A percentile compares a stretch with the other conserved stretches of the same genome.
Evolutionary conservation across 2,329 filamentous ascomycete genomes (phyloP).

Genomic region (Ceratocystis cubensis): DNA sequence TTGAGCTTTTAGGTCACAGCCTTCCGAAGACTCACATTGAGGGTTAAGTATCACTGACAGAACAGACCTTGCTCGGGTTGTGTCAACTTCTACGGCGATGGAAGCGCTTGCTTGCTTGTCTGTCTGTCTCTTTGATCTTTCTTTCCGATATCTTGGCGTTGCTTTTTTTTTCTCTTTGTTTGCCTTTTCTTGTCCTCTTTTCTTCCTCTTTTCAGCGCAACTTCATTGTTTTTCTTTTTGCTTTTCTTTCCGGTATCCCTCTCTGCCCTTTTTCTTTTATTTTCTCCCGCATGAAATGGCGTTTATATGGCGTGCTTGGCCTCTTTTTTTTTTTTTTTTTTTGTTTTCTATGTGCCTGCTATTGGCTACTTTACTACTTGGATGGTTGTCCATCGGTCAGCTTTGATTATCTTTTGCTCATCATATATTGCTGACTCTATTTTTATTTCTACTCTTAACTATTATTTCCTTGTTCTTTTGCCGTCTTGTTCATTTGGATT

Average conservation of each 20-base stretch:
- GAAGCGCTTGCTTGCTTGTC: not conserved
- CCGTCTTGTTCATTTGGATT: not conserved
- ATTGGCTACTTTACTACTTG: not conserved
- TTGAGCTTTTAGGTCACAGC: constrained; percentile 70
- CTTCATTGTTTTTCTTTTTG: not conserved
- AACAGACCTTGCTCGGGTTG: not conserved
- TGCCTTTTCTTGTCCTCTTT: constrained; percentile 21
- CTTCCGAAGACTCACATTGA: constrained; percentile 72
- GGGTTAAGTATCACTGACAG: constrained; percentile 37
- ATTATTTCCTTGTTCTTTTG: not conserved
- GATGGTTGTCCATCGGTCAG: not conserved
- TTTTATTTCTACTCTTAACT: not conserved
- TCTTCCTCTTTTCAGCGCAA: constrained; percentile 20
- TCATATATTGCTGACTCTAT: not conserved
- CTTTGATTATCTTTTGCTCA: not conserved
- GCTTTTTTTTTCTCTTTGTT: constrained; percentile 3
- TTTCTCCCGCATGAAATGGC: constrained; percentile 18
- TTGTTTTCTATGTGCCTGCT: not conserved
- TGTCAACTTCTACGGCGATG: no score
- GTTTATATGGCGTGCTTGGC: constrained; percentile 16
- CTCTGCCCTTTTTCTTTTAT: not conserved
- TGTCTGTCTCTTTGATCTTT: not conserved
- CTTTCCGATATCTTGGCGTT: constrained; percentile 1
- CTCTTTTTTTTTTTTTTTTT: not conserved
- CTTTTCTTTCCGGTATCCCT: not conserved